phyloP scores from a whole-genome alignment of 495 filamentous ascomycete species.

The Hypoxylon fragiforme region DNA sequence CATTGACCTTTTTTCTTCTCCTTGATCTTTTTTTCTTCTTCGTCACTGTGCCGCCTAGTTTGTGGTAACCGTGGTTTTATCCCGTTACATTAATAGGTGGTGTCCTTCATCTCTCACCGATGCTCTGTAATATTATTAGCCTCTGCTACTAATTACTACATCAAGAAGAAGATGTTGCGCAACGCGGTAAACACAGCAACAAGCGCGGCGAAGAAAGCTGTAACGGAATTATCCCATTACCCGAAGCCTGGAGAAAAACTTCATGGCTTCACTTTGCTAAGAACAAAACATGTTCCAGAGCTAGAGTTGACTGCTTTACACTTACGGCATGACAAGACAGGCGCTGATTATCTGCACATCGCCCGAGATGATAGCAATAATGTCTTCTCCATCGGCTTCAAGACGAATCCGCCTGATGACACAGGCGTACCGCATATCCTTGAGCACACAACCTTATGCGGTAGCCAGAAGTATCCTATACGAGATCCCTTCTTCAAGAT shows the following conservation, averaged over 20 bases:
- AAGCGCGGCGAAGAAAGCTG: constrained; percentile 61
- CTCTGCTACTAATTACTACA: no score
- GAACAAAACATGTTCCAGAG: constrained; percentile 89
- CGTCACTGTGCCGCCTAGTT: background rate
- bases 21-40: background rate
- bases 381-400: constrained; percentile 98
- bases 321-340: constrained; percentile 88
- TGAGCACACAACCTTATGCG: constrained; percentile 95
- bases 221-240: constrained; percentile 70
- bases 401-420: constrained; percentile 95
- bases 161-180: constrained; percentile 49
- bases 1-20: background rate
- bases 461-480: constrained; percentile 97
- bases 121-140: no score
- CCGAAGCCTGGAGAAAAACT: constrained; percentile 80
- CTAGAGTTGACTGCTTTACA: constrained; percentile 89
- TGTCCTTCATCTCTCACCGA: no score
- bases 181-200: constrained; percentile 50
- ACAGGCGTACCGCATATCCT: constrained; percentile 97
- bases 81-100: no score
- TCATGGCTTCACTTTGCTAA: constrained; percentile 88
- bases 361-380: constrained; percentile 95
- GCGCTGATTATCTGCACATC: constrained; percentile 93
- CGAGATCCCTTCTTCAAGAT: constrained; percentile 99
- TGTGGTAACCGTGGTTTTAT: no score